These are phyloP conservation scores for Tolypocladium sp. DNA, from an alignment of 2,329 filamentous ascomycete genomes.

Conservation along the genomic window DNA sequence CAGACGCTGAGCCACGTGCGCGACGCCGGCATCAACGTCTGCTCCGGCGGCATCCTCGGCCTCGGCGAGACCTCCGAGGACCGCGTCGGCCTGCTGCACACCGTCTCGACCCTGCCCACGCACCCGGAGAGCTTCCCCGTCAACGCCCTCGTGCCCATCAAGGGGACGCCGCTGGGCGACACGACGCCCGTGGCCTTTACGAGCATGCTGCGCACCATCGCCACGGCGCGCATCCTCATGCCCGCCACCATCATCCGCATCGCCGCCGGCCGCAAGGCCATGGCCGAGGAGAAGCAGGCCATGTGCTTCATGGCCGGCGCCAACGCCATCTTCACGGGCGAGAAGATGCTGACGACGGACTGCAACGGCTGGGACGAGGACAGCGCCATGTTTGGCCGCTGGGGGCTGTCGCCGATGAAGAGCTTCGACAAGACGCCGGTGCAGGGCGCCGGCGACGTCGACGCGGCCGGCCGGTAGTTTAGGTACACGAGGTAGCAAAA, in stretches of 20 bases:
- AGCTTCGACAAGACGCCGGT: constrained; percentile 29
- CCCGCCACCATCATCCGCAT: constrained; percentile 79
- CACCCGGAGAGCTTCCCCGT: constrained; percentile 90
- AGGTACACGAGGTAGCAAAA: background rate
- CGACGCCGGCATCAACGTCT: constrained; percentile 81
- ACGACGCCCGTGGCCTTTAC: constrained; percentile 65
- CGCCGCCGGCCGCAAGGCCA: constrained; percentile 73
- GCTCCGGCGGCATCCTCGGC: constrained; percentile 80
- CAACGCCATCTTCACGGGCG: constrained; percentile 90
- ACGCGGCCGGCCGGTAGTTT: background rate
- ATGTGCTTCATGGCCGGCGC: constrained; percentile 85
- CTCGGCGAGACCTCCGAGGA: constrained; percentile 72
- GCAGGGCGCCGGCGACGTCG: constrained; percentile 7
- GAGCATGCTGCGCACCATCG: constrained; percentile 71
- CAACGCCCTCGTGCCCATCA: constrained; percentile 84
- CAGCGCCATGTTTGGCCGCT: constrained; percentile 70
- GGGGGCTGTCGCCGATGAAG: constrained; percentile 74
- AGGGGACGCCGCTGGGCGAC: constrained; percentile 77
- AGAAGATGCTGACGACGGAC: constrained; percentile 91
- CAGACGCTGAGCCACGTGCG: constrained; percentile 71
- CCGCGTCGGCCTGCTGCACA: constrained; percentile 75
- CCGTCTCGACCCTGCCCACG: constrained; percentile 67
- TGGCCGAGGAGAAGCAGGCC: constrained; percentile 83
- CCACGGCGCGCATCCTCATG: constrained; percentile 75
- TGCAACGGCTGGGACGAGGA: constrained; percentile 91